phyloP scores from a whole-genome alignment of 305 asterid genomes.

The Fraxinus platypoda region DNA sequence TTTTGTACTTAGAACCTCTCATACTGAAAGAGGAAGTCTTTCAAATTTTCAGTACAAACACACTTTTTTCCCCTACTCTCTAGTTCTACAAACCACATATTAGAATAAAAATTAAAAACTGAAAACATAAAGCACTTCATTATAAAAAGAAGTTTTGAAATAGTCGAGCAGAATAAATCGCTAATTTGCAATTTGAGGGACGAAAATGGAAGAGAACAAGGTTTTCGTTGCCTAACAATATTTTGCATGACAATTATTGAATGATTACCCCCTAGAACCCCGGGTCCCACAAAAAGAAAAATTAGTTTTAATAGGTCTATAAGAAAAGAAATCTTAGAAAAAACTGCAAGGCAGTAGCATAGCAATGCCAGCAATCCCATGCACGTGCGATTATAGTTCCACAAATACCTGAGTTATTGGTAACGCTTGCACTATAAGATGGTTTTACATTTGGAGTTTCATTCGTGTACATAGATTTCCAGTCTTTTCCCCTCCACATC shows the following conservation, averaged over 20 bases:
- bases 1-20: background rate
- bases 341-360: background rate
- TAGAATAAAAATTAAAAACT: background rate
- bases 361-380: background rate
- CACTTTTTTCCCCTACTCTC: background rate
- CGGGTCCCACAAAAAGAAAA: background rate
- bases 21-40: background rate
- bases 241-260: background rate
- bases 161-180: background rate
- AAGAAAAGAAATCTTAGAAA: background rate
- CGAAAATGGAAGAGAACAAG: background rate
- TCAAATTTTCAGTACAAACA: background rate
- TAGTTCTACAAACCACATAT: background rate
- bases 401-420: constrained; percentile 46
- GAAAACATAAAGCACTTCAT: background rate
- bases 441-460: constrained; percentile 33
- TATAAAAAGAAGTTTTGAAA: background rate
- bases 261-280: background rate
- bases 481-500: constrained; percentile 93
- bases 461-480: constrained; percentile 61
- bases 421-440: constrained; percentile 26
- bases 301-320: background rate
- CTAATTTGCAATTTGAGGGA: background rate
- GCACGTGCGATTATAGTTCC: background rate
- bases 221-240: background rate